phyloP scores from a whole-genome alignment of 106 monocot species.

The Hemerocallis citrina region DNA sequence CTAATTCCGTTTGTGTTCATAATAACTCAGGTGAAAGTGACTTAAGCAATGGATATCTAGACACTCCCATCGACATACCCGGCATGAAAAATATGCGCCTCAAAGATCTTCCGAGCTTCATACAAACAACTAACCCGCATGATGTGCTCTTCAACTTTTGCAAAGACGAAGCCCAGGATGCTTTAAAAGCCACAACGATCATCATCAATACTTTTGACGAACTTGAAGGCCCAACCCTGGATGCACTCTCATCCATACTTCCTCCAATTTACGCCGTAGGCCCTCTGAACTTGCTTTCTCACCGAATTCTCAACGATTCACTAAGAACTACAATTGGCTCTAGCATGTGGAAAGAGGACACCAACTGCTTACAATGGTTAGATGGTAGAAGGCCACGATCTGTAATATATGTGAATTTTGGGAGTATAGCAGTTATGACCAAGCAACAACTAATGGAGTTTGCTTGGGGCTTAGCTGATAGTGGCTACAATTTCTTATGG shows the following conservation, averaged over 20 bases:
- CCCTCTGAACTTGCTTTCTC: too few species aligned
- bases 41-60: conserved; percentile 53
- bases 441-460: conserved; percentile 40
- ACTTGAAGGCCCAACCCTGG: too few species aligned
- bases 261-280: too few species aligned
- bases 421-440: conserved; percentile 55
- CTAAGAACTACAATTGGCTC: too few species aligned
- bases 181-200: conserved; percentile 24
- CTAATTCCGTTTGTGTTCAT: too few species aligned
- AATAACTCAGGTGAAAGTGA: conserved; percentile 32
- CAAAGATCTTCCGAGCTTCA: conserved; percentile 50
- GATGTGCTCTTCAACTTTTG: conserved; percentile 31
- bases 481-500: conserved; percentile 41
- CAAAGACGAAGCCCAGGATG: conserved; percentile 35
- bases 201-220: conserved; percentile 70
- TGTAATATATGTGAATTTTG: conserved; percentile 65
- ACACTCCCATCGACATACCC: conserved; percentile 41
- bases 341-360: conserved; percentile 51
- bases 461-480: conserved; percentile 46
- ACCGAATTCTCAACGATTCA: too few species aligned
- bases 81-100: conserved; percentile 47
- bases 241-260: too few species aligned
- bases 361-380: conserved; percentile 42
- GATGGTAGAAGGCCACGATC: conserved; percentile 10
- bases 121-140: conserved; percentile 40